phyloP scores from a whole-genome alignment of 768 basidiomycete species.

The Lactifluus pinguis region DNA sequence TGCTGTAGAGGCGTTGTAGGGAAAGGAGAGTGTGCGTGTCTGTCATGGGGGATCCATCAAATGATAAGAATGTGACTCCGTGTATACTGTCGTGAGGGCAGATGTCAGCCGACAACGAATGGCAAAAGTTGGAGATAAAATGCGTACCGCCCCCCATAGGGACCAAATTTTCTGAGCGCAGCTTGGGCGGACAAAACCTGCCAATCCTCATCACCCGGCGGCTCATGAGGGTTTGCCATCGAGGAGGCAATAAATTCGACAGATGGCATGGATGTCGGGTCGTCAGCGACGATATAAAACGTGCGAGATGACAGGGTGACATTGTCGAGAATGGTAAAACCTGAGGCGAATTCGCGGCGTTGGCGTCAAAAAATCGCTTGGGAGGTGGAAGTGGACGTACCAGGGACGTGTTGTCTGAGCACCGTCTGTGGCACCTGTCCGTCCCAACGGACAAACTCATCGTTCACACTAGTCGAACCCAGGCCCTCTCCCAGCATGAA shows the following conservation, averaged over 20 bases:
- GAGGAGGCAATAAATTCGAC: constrained; percentile 42
- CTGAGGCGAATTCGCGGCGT: constrained; percentile 30
- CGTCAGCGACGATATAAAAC: constrained; percentile 67
- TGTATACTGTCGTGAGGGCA: constrained; percentile 37
- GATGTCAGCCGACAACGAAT: not conserved
- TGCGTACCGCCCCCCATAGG: constrained; percentile 26
- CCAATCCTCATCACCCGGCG: constrained; percentile 50
- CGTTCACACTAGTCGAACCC: constrained; percentile 32
- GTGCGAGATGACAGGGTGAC: constrained; percentile 66
- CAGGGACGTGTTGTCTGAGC: constrained; percentile 57
- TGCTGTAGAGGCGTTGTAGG: constrained; percentile 68
- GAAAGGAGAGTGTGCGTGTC: constrained; percentile 69
- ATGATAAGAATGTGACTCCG: constrained; percentile 50
- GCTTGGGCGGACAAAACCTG: constrained; percentile 25
- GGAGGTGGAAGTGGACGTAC: constrained; percentile 28
- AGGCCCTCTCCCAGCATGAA: constrained; percentile 22
- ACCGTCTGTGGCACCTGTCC: constrained; percentile 45
- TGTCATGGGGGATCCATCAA: constrained; percentile 22
- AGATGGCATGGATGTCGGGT: constrained; percentile 50
- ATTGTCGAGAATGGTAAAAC: constrained; percentile 78
- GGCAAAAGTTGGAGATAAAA: not conserved
- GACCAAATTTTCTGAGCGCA: constrained; percentile 24
- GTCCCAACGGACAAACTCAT: constrained; percentile 50
- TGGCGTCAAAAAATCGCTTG: not conserved
- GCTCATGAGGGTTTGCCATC: constrained; percentile 26